Evolutionary conservation across 2,329 filamentous ascomycete species (phyloP).

Genomic region (Aureobasidium sp.): DNA sequence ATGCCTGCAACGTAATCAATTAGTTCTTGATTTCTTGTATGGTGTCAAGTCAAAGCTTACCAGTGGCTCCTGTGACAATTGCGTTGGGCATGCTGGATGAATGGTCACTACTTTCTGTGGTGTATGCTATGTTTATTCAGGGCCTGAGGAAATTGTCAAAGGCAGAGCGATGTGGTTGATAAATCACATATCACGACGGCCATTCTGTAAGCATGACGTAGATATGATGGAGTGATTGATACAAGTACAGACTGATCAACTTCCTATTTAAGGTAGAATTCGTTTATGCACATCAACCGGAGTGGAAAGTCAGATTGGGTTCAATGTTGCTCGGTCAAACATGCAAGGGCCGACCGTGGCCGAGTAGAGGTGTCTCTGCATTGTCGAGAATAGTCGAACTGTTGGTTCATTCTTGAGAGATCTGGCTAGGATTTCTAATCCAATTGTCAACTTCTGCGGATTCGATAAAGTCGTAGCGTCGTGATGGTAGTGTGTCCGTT

Average conservation of each 20-base stretch:
- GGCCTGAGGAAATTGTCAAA: too few relatives aligned
- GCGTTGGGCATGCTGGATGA: slow-evolving; percentile 24
- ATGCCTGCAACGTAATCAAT: slow-evolving; percentile 26
- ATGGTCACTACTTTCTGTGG: slow-evolving; percentile 12
- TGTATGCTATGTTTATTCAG: background rate
- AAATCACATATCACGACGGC: background rate
- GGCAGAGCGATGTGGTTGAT: background rate
- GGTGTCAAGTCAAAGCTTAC: slow-evolving; percentile 7
- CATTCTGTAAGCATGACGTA: slow-evolving; percentile 9
- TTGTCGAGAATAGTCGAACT: background rate
- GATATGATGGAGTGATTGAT: background rate
- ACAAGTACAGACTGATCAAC: background rate
- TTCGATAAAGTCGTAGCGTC: background rate
- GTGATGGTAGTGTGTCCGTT: background rate
- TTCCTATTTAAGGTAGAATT: background rate
- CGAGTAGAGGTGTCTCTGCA: background rate
- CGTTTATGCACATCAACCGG: background rate
- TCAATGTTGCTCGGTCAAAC: background rate
- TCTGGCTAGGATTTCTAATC: background rate
- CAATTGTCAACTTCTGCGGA: background rate
- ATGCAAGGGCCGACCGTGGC: background rate
- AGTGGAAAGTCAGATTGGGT: background rate
- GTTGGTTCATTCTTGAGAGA: background rate
- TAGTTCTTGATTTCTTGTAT: too few relatives aligned
- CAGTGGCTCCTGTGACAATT: slow-evolving; percentile 27